Base-by-base conservation (phyloP, 768 basidiomycete species). In the Xerocomellus intermedius region DNA sequence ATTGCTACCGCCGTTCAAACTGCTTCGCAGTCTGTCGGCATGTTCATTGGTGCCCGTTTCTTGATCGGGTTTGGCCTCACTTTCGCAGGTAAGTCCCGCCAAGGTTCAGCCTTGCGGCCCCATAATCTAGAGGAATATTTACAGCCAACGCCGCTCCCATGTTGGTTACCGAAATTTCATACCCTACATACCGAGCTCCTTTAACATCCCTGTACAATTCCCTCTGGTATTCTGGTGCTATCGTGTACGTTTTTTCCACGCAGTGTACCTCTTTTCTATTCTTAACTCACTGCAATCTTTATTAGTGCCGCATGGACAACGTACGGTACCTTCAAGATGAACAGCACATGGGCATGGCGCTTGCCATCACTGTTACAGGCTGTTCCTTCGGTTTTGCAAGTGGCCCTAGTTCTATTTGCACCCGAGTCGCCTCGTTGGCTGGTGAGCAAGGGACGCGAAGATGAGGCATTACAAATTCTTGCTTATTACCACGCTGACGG, bases 381-480 rank as follows among this genome's bases (percentile, higher is more conserved):
- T 48, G 64, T 86, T 42, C 89, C 89, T 3, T 84, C 90, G 4
- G 54, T 87, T 54, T 51, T 86, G 45, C 89, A 93, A 68, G 66
- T 94, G 51, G 48, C 60, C 59, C 68, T 94, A 37, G 73, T 94
- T 60, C 82, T 78, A 68, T 85, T 89, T 70, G 78, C 75, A 10
- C 91, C 91, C 35, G 93, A 95, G 70, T 89, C 87, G 1, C 94
- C 94, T 44, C 84, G 91, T 79, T 95, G 80, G 81, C 74, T 94
- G 59, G 68, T 94, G 64, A 83, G 77, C 72, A 89, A 88, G 69
- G 91, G 91, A 22, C 80, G 79, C 52, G 81, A 89, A 13, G 80
- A 75, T 1, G 75, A 89, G 66, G 94, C 91, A 3, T 72, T 88
- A 42, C 64, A 75, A n/a, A 79, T 79, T 17, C 77, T 95, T 21